Percentiles rank a stretch among this genome's conserved stretches.
These are phyloP conservation scores for Lecanicillium sp. DNA, from an alignment of 2,329 filamentous ascomycete genomes.

Conservation along the genomic window DNA sequence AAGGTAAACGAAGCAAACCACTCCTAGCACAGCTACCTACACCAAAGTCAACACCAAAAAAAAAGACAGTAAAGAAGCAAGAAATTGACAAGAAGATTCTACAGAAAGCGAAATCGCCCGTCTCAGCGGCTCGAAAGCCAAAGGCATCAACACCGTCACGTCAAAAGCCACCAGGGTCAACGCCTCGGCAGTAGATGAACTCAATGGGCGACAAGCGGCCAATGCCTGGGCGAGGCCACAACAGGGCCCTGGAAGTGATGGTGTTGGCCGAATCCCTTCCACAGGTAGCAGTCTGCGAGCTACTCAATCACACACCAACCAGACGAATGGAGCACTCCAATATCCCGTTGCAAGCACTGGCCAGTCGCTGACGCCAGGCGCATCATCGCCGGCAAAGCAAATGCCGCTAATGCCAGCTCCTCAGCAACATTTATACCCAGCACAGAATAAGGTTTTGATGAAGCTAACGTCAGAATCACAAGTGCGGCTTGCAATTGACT, in stretches of 20 bases:
- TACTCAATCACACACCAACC: no score
- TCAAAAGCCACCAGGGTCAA: no score
- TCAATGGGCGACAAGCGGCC: no score
- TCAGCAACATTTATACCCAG: neutral
- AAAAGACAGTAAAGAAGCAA: slow-evolving; percentile 13
- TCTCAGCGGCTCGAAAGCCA: slow-evolving; percentile 11
- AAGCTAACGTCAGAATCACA: slow-evolving; percentile 55
- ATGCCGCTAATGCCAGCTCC: neutral
- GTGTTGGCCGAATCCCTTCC: no score
- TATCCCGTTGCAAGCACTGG: no score
- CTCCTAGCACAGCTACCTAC: slow-evolving; percentile 15
- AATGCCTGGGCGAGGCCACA: no score
- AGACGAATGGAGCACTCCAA: no score
- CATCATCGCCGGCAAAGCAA: no score
- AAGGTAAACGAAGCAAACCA: slow-evolving; percentile 28
- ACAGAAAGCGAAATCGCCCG: slow-evolving; percentile 19
- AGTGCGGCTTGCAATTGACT: slow-evolving; percentile 54
- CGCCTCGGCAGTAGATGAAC: no score
- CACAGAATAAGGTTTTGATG: slow-evolving; percentile 1
- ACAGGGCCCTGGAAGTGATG: no score
- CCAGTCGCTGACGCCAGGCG: no score
- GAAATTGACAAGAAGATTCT: slow-evolving; percentile 23
- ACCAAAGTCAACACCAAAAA: slow-evolving; percentile 18
- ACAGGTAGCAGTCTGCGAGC: no score
- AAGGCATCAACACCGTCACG: slow-evolving; percentile 11